A percentile compares a stretch with the other conserved stretches of the same genome.
Evolutionary conservation across 2,329 filamentous ascomycete species (phyloP).

Genomic region (Aspergillus versicolor): DNA sequence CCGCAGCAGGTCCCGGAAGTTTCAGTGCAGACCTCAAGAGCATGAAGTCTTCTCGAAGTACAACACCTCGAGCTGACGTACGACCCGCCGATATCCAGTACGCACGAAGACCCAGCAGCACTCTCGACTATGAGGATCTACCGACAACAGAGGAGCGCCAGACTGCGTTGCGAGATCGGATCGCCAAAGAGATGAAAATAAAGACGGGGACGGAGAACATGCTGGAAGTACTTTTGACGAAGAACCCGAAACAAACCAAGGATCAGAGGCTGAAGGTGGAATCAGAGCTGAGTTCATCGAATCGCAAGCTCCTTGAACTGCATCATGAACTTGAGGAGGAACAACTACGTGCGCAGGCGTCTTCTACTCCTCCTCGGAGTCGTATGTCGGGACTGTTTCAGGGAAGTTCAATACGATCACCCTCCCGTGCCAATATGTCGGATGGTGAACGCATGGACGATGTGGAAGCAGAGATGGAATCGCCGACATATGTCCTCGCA

Average conservation of each 20-base stretch:
- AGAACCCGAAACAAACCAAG: slow-evolving; percentile 93
- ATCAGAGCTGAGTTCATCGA: slow-evolving; percentile 86
- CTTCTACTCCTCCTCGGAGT: slow-evolving; percentile 49
- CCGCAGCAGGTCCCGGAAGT: slow-evolving; percentile 71
- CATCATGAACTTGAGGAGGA: slow-evolving; percentile 61
- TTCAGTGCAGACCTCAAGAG: slow-evolving; percentile 86
- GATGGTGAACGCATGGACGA: slow-evolving; percentile 48
- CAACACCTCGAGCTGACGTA: slow-evolving; percentile 57
- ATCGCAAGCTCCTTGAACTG: slow-evolving; percentile 64
- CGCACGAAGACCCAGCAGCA: slow-evolving; percentile 44
- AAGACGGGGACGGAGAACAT: slow-evolving; percentile 97
- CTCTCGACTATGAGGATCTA: slow-evolving; percentile 61
- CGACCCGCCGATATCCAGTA: slow-evolving; percentile 41
- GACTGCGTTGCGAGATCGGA: slow-evolving; percentile 72
- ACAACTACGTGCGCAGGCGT: slow-evolving; percentile 57
- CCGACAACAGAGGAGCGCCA: slow-evolving; percentile 70
- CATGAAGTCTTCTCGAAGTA: slow-evolving; percentile 61
- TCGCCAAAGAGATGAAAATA: slow-evolving; percentile 96
- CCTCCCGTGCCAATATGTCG: slow-evolving; percentile 40
- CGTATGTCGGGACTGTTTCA: slow-evolving; percentile 60
- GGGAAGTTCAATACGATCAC: slow-evolving; percentile 54
- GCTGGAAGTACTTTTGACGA: slow-evolving; percentile 88
- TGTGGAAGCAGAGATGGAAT: slow-evolving; percentile 70
- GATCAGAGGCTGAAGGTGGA: slow-evolving; percentile 78
- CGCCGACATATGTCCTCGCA: slow-evolving; percentile 84